A percentile compares a stretch with the other conserved stretches of the same genome.
Evolutionary conservation across 106 monocot genomes (phyloP).

Genomic region (Platanthera guangdongensis): DNA sequence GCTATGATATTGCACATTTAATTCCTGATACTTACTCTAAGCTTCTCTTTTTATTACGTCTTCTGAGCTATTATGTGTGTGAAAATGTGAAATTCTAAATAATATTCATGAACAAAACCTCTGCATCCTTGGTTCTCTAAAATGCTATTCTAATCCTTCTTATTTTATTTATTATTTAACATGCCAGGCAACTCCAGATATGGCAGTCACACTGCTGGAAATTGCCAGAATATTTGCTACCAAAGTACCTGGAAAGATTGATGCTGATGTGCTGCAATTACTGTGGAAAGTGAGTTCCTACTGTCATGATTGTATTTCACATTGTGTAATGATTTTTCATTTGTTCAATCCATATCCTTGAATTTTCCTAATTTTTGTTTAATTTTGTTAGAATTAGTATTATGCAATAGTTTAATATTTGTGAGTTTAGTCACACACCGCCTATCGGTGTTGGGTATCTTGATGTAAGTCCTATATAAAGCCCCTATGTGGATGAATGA

Average conservation of each 20-base stretch:
- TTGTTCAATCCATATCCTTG: not conserved
- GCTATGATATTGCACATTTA: not conserved
- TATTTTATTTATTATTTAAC: slow-evolving; percentile 11
- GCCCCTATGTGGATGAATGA: too few relatives aligned
- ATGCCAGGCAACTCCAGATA: slow-evolving; percentile 90
- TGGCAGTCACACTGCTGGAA: slow-evolving; percentile 95
- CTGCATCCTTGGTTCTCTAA: not conserved
- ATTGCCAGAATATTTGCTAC: slow-evolving; percentile 98
- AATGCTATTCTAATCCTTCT: not conserved
- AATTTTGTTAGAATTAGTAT: too few relatives aligned
- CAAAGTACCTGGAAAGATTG: slow-evolving; percentile 97
- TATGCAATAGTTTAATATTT: too few relatives aligned
- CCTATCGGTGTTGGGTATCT: too few relatives aligned
- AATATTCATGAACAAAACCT: not conserved
- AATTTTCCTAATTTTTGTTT: not conserved
- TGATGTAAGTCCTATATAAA: too few relatives aligned
- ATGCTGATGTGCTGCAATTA: slow-evolving; percentile 98
- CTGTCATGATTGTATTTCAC: not conserved
- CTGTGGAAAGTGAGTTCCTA: slow-evolving; percentile 77
- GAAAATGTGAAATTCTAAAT: not conserved
- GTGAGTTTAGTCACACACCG: too few relatives aligned
- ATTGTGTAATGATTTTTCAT: not conserved
- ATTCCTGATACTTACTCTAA: not conserved
- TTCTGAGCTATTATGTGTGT: not conserved
- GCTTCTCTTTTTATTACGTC: not conserved